Conservation (phyloP, 495 filamentous ascomycete species). For the Filosporella fistucella region DNA sequence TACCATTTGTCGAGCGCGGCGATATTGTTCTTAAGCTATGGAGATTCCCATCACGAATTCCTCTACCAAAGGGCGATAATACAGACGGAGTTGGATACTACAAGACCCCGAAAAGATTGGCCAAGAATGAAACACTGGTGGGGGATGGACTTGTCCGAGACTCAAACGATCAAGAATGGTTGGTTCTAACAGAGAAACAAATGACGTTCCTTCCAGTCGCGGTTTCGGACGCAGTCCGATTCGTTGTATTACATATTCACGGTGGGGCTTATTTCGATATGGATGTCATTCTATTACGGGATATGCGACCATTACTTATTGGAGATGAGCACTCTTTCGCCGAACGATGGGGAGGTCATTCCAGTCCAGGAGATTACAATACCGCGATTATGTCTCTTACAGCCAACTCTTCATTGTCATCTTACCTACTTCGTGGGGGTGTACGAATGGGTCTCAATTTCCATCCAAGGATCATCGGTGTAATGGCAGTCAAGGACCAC, state of each 20-base stretch:
- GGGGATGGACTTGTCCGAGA: constrained; percentile 44
- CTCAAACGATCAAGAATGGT: constrained; percentile 42
- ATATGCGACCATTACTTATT: constrained; percentile 49
- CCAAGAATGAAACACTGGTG: constrained; percentile 36
- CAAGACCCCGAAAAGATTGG: constrained; percentile 31
- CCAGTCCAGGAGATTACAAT: constrained; percentile 51
- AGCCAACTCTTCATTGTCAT: constrained; percentile 50
- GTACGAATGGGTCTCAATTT: constrained; percentile 57
- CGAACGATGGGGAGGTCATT: constrained; percentile 52
- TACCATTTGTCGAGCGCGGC: constrained; percentile 47
- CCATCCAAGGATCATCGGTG: constrained; percentile 48
- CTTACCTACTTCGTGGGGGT: constrained; percentile 50
- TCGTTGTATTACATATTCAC: constrained; percentile 50
- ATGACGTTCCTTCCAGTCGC: constrained; percentile 43
- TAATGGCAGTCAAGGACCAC: constrained; percentile 53
- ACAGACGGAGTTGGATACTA: constrained; percentile 37
- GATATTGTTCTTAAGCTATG: constrained; percentile 47
- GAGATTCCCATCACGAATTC: constrained; percentile 49
- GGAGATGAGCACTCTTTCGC: constrained; percentile 44
- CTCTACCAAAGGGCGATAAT: constrained; percentile 39
- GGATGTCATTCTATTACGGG: constrained; percentile 52
- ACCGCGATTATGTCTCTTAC: constrained; percentile 53
- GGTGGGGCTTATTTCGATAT: constrained; percentile 55
- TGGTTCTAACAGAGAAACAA: constrained; percentile 46
- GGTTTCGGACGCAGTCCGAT: constrained; percentile 44